These are phyloP conservation scores for Luvunga scandens DNA, from an alignment of 345 rosid species.

Conservation along the genomic window DNA sequence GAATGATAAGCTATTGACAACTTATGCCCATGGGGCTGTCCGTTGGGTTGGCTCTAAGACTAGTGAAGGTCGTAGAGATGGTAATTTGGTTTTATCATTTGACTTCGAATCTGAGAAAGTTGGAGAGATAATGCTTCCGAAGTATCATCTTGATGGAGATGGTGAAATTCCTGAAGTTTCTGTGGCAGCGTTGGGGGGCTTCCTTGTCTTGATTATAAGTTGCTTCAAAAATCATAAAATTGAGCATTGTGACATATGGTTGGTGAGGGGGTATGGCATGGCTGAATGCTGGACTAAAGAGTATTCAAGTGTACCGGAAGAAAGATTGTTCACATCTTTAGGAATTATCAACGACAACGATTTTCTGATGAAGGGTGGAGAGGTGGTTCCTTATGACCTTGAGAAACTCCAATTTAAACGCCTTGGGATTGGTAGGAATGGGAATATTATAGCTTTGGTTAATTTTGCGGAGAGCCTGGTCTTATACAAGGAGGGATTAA, in stretches of 20 bases:
- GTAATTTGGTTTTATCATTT: neutral
- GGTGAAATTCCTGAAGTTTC: neutral
- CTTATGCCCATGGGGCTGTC: neutral
- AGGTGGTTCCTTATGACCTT: neutral
- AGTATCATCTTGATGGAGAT: neutral
- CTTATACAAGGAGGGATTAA: neutral
- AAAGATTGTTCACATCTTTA: neutral
- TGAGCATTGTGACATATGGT: neutral
- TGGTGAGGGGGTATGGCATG: conserved; percentile 2
- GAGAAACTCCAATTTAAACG: neutral
- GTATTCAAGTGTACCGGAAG: neutral
- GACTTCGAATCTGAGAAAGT: neutral
- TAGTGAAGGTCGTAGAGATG: neutral
- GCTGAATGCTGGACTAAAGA: neutral
- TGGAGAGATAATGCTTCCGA: conserved; percentile 1
- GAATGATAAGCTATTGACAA: neutral
- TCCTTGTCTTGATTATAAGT: neutral
- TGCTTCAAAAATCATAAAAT: neutral
- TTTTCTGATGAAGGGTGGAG: neutral
- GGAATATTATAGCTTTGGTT: neutral
- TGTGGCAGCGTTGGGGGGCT: neutral
- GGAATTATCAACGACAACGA: neutral
- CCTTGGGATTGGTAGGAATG: neutral
- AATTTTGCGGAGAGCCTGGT: neutral
- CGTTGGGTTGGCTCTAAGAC: conserved; percentile 3